phyloP scores from a whole-genome alignment of 1,284 basidiomycete genomes.

The Apiotrichum siamense region DNA sequence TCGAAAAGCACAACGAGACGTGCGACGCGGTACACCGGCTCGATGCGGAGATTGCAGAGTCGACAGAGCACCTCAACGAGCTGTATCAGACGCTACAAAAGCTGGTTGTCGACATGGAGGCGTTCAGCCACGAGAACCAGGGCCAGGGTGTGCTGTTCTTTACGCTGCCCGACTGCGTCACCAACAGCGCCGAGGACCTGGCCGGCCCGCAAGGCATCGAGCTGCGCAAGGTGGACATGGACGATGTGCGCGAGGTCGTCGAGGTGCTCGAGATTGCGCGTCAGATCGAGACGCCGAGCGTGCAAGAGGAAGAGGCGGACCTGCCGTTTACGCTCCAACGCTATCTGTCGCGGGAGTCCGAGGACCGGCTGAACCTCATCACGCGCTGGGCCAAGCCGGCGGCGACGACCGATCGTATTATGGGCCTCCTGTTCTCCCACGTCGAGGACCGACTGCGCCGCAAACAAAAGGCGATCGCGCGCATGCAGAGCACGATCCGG shows the following conservation, averaged over 20 bases:
- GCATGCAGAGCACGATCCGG: conserved; percentile 95
- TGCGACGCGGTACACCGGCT: conserved; percentile 94
- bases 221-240: conserved; percentile 70
- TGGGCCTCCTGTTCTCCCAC: conserved; percentile 75
- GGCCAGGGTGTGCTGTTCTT: conserved; percentile 85
- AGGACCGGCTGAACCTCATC: conserved; percentile 72
- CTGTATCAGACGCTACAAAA: conserved; percentile 75
- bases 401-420: conserved; percentile 77
- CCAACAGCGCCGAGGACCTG: conserved; percentile 15
- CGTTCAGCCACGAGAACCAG: conserved; percentile 52
- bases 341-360: conserved; percentile 76
- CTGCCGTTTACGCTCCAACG: conserved; percentile 89
- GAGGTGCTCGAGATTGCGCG: conserved; percentile 73
- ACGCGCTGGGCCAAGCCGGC: conserved; percentile 77
- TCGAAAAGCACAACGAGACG: conserved; percentile 99
- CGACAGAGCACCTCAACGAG: conserved; percentile 87
- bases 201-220: conserved; percentile 57
- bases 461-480: conserved; percentile 91
- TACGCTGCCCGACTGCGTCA: conserved; percentile 33
- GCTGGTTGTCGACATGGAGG: conserved; percentile 57
- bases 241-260: conserved; percentile 72
- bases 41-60: conserved; percentile 89
- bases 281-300: conserved; percentile 79
- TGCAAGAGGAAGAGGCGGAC: conserved; percentile 83
- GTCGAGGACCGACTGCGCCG: conserved; percentile 80